Percentiles rank a stretch among this genome's conserved stretches.
Conservation (phyloP, 306 rosid species). For the Quillaja saponaria region DNA sequence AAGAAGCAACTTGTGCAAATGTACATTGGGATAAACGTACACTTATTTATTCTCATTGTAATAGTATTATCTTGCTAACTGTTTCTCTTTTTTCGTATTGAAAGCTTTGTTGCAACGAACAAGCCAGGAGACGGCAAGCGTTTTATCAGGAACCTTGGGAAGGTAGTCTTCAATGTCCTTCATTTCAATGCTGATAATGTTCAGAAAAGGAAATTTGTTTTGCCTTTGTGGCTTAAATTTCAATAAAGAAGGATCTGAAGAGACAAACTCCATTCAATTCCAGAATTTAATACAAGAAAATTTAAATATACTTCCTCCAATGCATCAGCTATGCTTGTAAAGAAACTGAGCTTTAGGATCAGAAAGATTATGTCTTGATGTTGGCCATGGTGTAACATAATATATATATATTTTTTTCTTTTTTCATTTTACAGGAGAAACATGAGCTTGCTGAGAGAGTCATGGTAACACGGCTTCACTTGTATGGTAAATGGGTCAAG, state of each 20-base stretch:
- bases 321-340: no score
- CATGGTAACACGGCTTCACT: constrained; percentile 92
- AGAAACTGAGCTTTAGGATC: no score
- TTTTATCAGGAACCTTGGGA: constrained; percentile 73
- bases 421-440: constrained; percentile 59
- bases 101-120: constrained; percentile 73
- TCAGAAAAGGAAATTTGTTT: not conserved
- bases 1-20: not conserved
- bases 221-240: not conserved
- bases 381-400: not conserved
- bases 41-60: no score
- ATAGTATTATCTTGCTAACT: not conserved
- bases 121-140: constrained; percentile 77
- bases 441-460: constrained; percentile 96
- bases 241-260: no score
- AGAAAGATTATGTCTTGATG: not conserved
- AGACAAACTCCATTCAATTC: no score
- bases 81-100: constrained; percentile 21
- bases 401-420: no score
- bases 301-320: no score
- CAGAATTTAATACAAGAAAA: no score
- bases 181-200: constrained; percentile 15
- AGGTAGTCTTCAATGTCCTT: constrained; percentile 51
- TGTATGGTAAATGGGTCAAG: constrained; percentile 93
- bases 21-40: no score